Evolutionary conservation across 805 yeast species (phyloP).

Genomic region (Ogataea sp.): DNA sequence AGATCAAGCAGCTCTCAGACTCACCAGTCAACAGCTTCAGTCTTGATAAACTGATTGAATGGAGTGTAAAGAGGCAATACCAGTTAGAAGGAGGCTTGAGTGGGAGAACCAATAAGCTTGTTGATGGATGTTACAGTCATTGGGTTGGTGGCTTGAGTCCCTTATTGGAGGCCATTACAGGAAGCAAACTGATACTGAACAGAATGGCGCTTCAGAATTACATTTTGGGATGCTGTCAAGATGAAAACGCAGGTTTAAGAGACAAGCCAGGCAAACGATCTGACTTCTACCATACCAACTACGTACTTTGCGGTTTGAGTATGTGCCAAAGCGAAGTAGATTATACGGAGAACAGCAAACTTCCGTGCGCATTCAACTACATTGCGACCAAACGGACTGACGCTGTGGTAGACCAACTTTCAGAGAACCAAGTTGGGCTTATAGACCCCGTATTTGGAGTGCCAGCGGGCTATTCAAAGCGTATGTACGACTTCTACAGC

Average conservation of each 20-base stretch:
- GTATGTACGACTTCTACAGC: too few species aligned
- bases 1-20: conserved; percentile 23
- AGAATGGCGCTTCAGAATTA: conserved; percentile 57
- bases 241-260: conserved; percentile 48
- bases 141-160: conserved; percentile 86
- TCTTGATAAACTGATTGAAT: conserved; percentile 42
- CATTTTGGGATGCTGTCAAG: conserved; percentile 72
- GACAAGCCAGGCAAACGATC: conserved; percentile 82
- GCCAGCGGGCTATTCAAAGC: too few species aligned
- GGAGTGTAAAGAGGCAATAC: conserved; percentile 69
- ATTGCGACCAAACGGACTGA: conserved; percentile 10
- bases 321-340: conserved; percentile 50
- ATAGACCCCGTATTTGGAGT: too few species aligned
- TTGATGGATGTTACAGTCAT: conserved; percentile 92
- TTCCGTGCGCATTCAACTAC: too few species aligned
- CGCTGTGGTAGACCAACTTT: too few species aligned
- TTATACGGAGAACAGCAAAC: too few species aligned
- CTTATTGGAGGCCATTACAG: conserved; percentile 46
- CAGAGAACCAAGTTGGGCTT: too few species aligned
- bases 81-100: conserved; percentile 76
- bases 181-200: conserved; percentile 30
- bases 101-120: conserved; percentile 89
- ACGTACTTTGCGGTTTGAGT: conserved; percentile 70
- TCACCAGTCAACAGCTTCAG: too few species aligned
- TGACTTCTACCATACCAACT: conserved; percentile 90